phyloP scores from a whole-genome alignment of 495 filamentous ascomycete species.

The Echria macrotheca region DNA sequence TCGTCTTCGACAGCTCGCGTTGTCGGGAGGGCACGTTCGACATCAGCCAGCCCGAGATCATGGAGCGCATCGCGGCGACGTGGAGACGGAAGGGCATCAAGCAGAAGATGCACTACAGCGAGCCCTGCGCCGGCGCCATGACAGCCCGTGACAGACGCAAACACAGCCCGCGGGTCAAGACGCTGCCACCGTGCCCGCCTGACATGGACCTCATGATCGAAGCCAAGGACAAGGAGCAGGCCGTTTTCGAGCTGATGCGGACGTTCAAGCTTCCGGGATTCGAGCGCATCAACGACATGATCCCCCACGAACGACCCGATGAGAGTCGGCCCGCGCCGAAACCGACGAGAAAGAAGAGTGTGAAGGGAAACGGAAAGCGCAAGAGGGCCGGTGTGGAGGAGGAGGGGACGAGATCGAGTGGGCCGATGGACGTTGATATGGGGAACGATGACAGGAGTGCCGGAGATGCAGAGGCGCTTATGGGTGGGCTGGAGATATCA shows the following conservation, averaged over 20 bases:
- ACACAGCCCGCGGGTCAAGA: conserved; percentile 71
- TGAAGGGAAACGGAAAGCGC: conserved; percentile 15
- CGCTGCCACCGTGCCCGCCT: conserved; percentile 72
- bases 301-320: conserved; percentile 70
- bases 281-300: conserved; percentile 68
- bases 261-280: conserved; percentile 77
- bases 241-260: conserved; percentile 89
- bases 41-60: conserved; percentile 59
- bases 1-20: conserved; percentile 66
- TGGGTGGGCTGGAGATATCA: conserved; percentile 38
- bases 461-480: conserved; percentile 37
- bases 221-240: conserved; percentile 97
- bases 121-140: conserved; percentile 68
- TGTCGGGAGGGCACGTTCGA: conserved; percentile 84
- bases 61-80: conserved; percentile 65
- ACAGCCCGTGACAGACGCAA: conserved; percentile 73
- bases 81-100: conserved; percentile 84
- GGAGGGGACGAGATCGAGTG: conserved; percentile 30
- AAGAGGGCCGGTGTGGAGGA: conserved; percentile 20
- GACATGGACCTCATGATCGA: conserved; percentile 97
- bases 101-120: conserved; percentile 96
- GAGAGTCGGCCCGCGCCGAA: conserved; percentile 61
- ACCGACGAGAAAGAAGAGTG: conserved; percentile 47
- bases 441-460: conserved; percentile 18
- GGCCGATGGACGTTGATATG: conserved; percentile 34